Base-by-base conservation (phyloP, 2,329 filamentous ascomycete species). In the Domatiomyces globalis region DNA sequence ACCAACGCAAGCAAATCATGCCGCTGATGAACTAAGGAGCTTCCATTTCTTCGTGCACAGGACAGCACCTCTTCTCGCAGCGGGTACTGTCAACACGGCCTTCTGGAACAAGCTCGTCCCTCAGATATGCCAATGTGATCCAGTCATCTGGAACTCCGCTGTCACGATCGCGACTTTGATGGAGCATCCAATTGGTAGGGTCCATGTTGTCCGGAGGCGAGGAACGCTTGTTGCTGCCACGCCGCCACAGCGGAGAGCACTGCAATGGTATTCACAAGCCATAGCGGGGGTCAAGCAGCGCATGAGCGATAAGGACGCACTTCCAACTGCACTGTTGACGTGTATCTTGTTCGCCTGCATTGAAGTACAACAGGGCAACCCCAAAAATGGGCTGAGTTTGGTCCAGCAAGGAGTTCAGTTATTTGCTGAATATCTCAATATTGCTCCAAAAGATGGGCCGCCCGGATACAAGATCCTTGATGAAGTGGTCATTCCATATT, bases 341-440 rank as follows among this genome's bases (percentile, higher is more conserved):
- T 58, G 50, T 43, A 51, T 56, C 19, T 48, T 58, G 18, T 58
- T 58, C 25, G 50, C 56, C 17, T 51, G 52, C 1, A 52, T 53
- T 29, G 56, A 58, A 48, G 54, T 53, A 39, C 56, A 58, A 22
- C 56, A 58, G 49, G 27, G 51, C 42, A 53, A 58, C 43, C 43
- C 43, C 36, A 45, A 47, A 9, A 49, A 51, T 20, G 56, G 52
- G 19, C 47, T n/a, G 12, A 46, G 50, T 10, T 27, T 56, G 20
- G 19, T 58, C 25, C 49, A 49, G 44, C 39, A 19, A 5, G 39
- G 39, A n/a, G 15, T 43, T 5, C 15, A 19, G 18, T 19, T 43
- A n/a, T 19, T 43, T 7, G 7, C 18, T n/a, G 39, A n/a, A 2
- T 43, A 43, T 7, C 39, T 43, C 3, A n/a, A n/a, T 43, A n/a